A percentile compares a stretch with the other conserved stretches of the same genome.
Evolutionary conservation across 345 rosid genomes (phyloP).

Genomic region (Draba incana): DNA sequence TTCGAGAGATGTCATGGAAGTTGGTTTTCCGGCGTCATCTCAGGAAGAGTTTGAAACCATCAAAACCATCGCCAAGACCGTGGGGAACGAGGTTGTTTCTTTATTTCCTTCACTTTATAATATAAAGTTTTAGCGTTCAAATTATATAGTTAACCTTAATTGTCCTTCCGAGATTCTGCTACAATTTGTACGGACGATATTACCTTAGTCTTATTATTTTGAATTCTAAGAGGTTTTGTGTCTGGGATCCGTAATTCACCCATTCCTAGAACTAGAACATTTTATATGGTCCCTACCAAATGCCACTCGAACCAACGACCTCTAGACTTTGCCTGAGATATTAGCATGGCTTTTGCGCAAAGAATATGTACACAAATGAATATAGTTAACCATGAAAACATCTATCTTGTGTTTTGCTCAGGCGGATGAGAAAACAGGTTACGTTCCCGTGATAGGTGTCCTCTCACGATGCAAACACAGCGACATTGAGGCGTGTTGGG

Average conservation of each 20-base stretch:
- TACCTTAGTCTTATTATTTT: too few species aligned
- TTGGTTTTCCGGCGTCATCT: slow-evolving; percentile 84
- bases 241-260: too few species aligned
- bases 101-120: slow-evolving; percentile 7
- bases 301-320: too few species aligned
- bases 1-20: slow-evolving; percentile 88
- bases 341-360: not conserved
- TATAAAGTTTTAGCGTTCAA: not conserved
- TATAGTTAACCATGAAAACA: not conserved
- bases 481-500: slow-evolving; percentile 76
- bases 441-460: slow-evolving; percentile 86
- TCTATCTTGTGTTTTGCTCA: slow-evolving; percentile 1
- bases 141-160: not conserved
- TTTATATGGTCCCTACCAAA: too few species aligned
- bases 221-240: too few species aligned
- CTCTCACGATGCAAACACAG: slow-evolving; percentile 69
- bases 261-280: too few species aligned
- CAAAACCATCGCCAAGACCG: slow-evolving; percentile 65
- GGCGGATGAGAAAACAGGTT: slow-evolving; percentile 57
- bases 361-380: not conserved
- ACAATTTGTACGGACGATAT: too few species aligned
- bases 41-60: slow-evolving; percentile 80
- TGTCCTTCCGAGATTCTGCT: too few species aligned
- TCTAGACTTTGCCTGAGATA: not conserved
- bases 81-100: slow-evolving; percentile 60